Percentiles rank a stretch among this genome's conserved stretches.
Evolutionary conservation across 2,329 filamentous ascomycete genomes (phyloP).

Genomic region (Penicillium olsonii): DNA sequence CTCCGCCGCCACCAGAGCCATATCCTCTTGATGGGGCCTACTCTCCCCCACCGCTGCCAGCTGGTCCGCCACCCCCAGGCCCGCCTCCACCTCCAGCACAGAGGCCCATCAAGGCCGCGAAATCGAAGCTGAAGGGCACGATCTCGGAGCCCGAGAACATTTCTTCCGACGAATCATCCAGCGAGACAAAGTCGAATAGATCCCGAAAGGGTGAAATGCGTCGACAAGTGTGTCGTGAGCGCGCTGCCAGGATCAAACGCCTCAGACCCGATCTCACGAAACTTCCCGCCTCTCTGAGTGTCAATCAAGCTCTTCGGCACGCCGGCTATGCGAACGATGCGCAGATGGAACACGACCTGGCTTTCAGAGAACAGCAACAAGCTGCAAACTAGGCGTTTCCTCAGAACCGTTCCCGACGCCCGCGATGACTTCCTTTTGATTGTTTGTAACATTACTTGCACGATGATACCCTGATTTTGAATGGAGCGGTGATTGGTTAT

Average conservation of each 20-base stretch:
- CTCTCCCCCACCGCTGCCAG: slow-evolving; percentile 23
- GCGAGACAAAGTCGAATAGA: slow-evolving; percentile 15
- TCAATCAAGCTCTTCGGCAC: slow-evolving; percentile 31
- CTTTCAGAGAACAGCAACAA: slow-evolving; percentile 24
- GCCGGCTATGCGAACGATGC: slow-evolving; percentile 34
- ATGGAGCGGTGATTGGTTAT: slow-evolving; percentile 3
- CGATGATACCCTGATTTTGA: slow-evolving; percentile 13
- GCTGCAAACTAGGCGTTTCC: neutral
- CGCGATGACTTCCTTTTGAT: slow-evolving; percentile 10
- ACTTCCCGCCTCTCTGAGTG: slow-evolving; percentile 29
- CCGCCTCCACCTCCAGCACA: neutral
- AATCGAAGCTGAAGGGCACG: neutral
- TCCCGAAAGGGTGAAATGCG: slow-evolving; percentile 30
- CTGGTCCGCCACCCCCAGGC: slow-evolving; percentile 18
- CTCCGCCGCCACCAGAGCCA: slow-evolving; percentile 18
- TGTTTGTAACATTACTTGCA: slow-evolving; percentile 11
- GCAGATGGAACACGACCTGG: slow-evolving; percentile 36
- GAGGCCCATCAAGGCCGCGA: neutral
- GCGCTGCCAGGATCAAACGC: slow-evolving; percentile 30
- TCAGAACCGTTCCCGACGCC: neutral
- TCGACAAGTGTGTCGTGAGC: slow-evolving; percentile 29
- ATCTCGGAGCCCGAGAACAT: slow-evolving; percentile 6
- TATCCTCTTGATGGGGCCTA: slow-evolving; percentile 6
- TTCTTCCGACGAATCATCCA: slow-evolving; percentile 4
- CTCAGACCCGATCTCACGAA: slow-evolving; percentile 30